phyloP scores from a whole-genome alignment of 2,329 filamentous ascomycete species.

The Trichophyton mentagrophytes region DNA sequence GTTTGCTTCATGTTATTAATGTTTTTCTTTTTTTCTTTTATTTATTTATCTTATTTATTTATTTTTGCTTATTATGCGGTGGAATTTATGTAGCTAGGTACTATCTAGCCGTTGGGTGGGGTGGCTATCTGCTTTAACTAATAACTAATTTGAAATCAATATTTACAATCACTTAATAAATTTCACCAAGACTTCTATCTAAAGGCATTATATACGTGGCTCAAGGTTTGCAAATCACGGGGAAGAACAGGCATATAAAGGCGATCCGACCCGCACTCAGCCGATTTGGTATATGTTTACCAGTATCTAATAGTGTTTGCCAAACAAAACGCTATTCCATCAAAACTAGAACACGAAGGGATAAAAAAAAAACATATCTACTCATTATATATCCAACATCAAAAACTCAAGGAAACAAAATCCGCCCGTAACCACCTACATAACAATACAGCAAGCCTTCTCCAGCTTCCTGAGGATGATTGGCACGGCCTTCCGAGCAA shows the following conservation, averaged over 20 bases:
- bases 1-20: not conserved
- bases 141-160: not conserved
- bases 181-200: not conserved
- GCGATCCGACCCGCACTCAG: no score
- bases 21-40: not conserved
- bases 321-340: not conserved
- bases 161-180: not conserved
- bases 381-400: not conserved
- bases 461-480: slow-evolving; percentile 52
- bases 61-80: no score
- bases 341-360: not conserved
- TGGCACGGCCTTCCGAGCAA: slow-evolving; percentile 43
- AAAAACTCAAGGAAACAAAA: not conserved
- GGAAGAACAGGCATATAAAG: not conserved
- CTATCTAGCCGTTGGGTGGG: no score
- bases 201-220: not conserved
- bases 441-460: slow-evolving; percentile 60
- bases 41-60: no score
- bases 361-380: not conserved
- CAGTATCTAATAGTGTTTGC: not conserved
- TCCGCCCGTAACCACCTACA: slow-evolving; percentile 39
- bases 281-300: not conserved
- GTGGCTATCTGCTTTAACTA: no score
- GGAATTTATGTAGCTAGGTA: no score
- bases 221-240: not conserved